phyloP scores from a whole-genome alignment of 306 rosid species.

The Betula pendula region DNA sequence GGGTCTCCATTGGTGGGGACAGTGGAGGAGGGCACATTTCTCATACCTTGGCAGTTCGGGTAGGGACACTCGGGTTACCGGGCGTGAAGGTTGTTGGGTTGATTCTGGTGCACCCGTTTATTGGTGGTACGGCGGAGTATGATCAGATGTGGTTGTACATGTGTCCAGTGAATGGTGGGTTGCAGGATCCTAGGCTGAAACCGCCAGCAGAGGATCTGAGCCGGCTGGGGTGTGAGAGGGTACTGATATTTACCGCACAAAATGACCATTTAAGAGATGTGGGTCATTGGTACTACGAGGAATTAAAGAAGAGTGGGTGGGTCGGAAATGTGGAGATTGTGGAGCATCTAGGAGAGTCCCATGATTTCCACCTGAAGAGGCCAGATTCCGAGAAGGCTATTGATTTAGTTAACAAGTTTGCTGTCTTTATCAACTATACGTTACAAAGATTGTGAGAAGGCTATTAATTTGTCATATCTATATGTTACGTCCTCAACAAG shows the following conservation, averaged over 20 bases:
- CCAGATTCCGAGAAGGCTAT: too few relatives aligned
- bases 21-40: constrained; percentile 37
- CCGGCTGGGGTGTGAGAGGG: constrained; percentile 39
- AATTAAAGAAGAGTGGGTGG: constrained; percentile 55
- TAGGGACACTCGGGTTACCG: constrained; percentile 10
- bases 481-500: too few relatives aligned
- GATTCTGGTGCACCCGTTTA: constrained; percentile 47
- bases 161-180: constrained; percentile 37
- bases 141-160: constrained; percentile 53
- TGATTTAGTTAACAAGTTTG: too few relatives aligned
- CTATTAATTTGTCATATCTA: too few relatives aligned
- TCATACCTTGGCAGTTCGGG: constrained; percentile 20
- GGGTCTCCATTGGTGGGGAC: constrained; percentile 33
- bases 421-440: too few relatives aligned
- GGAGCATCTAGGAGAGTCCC: constrained; percentile 13
- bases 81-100: constrained; percentile 33
- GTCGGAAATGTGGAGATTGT: constrained; percentile 42
- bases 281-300: constrained; percentile 36
- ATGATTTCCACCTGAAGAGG: too few relatives aligned
- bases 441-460: too few relatives aligned
- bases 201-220: constrained; percentile 49
- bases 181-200: constrained; percentile 39
- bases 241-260: constrained; percentile 47
- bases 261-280: constrained; percentile 40
- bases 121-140: constrained; percentile 34